Percentiles rank a stretch among this genome's conserved stretches.
These are phyloP conservation scores for Rhodocollybia butyracea DNA, from an alignment of 768 basidiomycete species.

Conservation along the genomic window DNA sequence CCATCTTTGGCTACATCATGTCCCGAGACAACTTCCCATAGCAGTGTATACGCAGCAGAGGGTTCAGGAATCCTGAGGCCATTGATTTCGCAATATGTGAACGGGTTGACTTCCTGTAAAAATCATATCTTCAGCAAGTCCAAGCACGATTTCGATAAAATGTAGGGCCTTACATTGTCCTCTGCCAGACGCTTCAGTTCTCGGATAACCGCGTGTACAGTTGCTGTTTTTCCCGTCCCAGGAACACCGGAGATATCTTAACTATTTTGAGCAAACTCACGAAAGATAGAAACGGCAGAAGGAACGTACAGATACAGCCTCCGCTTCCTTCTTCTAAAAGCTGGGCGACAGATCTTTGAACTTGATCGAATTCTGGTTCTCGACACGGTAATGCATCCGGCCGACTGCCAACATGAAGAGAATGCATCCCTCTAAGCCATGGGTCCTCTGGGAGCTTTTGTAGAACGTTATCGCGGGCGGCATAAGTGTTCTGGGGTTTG, in stretches of 20 bases:
- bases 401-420: slow-evolving; percentile 88
- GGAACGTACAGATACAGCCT: slow-evolving; percentile 87
- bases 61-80: slow-evolving; percentile 93
- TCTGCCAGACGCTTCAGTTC: slow-evolving; percentile 89
- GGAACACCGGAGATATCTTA: slow-evolving; percentile 96
- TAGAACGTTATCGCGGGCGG: slow-evolving; percentile 10
- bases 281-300: not conserved
- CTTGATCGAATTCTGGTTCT: slow-evolving; percentile 76
- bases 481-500: slow-evolving; percentile 25
- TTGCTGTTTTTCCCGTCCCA: slow-evolving; percentile 99
- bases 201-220: slow-evolving; percentile 88
- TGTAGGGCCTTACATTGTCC: slow-evolving; percentile 51
- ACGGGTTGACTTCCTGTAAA: slow-evolving; percentile 88
- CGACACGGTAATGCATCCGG: slow-evolving; percentile 89
- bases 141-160: not conserved
- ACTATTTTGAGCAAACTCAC: slow-evolving; percentile 5
- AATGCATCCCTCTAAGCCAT: slow-evolving; percentile 85
- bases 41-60: slow-evolving; percentile 82
- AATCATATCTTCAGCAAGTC: not conserved
- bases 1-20: slow-evolving; percentile 63
- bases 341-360: slow-evolving; percentile 75
- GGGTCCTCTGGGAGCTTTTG: slow-evolving; percentile 65
- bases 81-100: slow-evolving; percentile 97
- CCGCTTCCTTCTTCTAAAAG: slow-evolving; percentile 90
- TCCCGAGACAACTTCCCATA: slow-evolving; percentile 93